Base-by-base conservation (phyloP, 176 grass and related monocot genomes). In the Cenchrus fungigraminus region DNA sequence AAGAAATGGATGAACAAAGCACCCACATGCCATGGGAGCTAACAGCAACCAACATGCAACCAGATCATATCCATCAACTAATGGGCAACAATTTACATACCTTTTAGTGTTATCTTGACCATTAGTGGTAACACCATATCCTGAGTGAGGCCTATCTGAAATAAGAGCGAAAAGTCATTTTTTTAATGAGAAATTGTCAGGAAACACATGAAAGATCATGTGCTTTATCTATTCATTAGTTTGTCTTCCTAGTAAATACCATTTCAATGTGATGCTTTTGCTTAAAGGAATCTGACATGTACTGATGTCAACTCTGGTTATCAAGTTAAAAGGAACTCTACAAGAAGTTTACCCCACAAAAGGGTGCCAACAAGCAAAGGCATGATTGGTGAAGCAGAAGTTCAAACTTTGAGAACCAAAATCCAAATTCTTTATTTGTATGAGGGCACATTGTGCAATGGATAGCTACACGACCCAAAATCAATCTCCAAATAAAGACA, bases 131-230 rank as follows among this genome's bases (percentile, higher is more conserved):
- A 61, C 73, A 87, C 79, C 94, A 91, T 74, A 90, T 69, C 87
- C 85, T 58, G 75, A 76, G 55, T 97, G 83, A 69, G 66, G 77
- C 83, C 62, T 85, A 86, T 97, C 94, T 97, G 88, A 71, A 79
- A 83, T 75, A 45, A 81, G 22, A 84, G 66, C 43, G 64, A 44
- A 6, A 87, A 57, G 59, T 15, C 63, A 29, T 34, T 63, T 56
- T 66, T 63, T 62, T 25, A 25, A 9, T 16, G 31, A 78, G 32
- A 16, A 40, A 67, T 82, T 43, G 29, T 74, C 54, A 60, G 61
- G 29, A 70, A 56, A 55, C 29, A 49, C n/a, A 65, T 31, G 52
- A 63, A 82, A 15, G 83, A 17, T 1, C 17, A 63, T 86, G 67
- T 53, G 4, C 16, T 80, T 63, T 44, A n/a, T 62, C 9, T n/a